A percentile compares a stretch with the other conserved stretches of the same genome.
phyloP scores from a whole-genome alignment of 371 early-diverging fungal species.

The Mortierella sp. region DNA sequence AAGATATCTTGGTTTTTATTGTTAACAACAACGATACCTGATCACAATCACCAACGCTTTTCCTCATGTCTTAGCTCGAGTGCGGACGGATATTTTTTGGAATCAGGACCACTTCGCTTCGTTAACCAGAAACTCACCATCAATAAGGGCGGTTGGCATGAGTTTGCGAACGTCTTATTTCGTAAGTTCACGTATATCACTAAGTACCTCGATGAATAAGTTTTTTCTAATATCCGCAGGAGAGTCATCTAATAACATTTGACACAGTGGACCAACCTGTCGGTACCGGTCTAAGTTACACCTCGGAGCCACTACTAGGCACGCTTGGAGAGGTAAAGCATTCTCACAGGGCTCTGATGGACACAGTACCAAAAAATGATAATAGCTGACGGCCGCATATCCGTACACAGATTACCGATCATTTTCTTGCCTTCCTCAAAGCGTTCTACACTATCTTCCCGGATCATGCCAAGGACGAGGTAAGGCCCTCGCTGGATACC shows the following conservation, averaged over 20 bases:
- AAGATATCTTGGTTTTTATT: too few species aligned
- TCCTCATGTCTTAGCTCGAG: constrained; percentile 57
- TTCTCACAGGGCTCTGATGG: neutral
- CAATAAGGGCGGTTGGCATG: constrained; percentile 76
- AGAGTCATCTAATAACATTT: neutral
- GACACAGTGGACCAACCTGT: constrained; percentile 86
- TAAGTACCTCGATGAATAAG: neutral
- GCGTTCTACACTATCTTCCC: constrained; percentile 74
- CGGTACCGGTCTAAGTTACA: constrained; percentile 85
- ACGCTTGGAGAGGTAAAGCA: constrained; percentile 56
- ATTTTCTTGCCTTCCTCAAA: constrained; percentile 73
- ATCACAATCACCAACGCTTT: neutral
- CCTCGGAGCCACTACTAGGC: constrained; percentile 56
- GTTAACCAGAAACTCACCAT: constrained; percentile 59
- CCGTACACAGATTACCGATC: constrained; percentile 56
- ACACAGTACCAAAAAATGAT: constrained; percentile 7
- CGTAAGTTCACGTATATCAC: constrained; percentile 66
- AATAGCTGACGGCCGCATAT: constrained; percentile 1
- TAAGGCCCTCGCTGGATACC: constrained; percentile 9
- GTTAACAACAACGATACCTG: neutral
- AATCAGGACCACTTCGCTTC: constrained; percentile 83
- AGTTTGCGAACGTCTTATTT: constrained; percentile 77
- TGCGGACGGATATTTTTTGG: constrained; percentile 89
- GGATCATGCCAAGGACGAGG: constrained; percentile 48
- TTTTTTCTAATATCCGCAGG: neutral